These are phyloP conservation scores for Themeda triandra DNA, from an alignment of 176 grass and related monocot genomes.

Conservation along the genomic window DNA sequence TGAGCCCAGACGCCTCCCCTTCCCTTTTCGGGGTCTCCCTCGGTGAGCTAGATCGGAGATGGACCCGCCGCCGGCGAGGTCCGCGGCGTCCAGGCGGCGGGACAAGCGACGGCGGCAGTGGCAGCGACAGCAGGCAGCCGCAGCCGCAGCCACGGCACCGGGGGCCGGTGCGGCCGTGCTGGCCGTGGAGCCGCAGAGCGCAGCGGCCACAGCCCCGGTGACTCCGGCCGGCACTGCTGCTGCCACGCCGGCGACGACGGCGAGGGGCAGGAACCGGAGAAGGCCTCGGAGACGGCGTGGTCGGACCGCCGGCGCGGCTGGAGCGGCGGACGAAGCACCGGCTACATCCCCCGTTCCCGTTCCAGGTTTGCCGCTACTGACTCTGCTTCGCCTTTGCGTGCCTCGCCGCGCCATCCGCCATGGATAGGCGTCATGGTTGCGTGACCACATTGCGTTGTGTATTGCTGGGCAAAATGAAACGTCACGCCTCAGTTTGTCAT, in stretches of 20 bases:
- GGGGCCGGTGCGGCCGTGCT: background rate
- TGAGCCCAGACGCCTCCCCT: background rate
- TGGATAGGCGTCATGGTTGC: background rate
- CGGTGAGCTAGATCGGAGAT: background rate
- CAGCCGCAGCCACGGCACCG: background rate
- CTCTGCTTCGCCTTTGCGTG: background rate
- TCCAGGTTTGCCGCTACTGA: constrained; percentile 3
- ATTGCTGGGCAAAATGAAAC: background rate
- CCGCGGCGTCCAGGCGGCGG: background rate
- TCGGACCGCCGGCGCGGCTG: background rate
- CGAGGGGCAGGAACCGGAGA: background rate
- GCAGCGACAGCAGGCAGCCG: background rate
- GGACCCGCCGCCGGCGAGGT: constrained; percentile 7
- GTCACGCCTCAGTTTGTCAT: background rate
- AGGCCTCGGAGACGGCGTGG: background rate
- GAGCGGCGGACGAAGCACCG: background rate
- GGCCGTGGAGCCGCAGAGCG: background rate
- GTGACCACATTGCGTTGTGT: background rate
- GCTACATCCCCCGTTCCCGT: background rate
- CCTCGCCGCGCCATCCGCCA: background rate
- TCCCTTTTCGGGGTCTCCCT: background rate
- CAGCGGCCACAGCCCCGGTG: background rate
- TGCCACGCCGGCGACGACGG: background rate
- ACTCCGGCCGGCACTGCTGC: background rate
- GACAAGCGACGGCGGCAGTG: background rate